A percentile compares a stretch with the other conserved stretches of the same genome.
Conservation (phyloP, 495 filamentous ascomycete genomes). For the Penicillium arizonense region DNA sequence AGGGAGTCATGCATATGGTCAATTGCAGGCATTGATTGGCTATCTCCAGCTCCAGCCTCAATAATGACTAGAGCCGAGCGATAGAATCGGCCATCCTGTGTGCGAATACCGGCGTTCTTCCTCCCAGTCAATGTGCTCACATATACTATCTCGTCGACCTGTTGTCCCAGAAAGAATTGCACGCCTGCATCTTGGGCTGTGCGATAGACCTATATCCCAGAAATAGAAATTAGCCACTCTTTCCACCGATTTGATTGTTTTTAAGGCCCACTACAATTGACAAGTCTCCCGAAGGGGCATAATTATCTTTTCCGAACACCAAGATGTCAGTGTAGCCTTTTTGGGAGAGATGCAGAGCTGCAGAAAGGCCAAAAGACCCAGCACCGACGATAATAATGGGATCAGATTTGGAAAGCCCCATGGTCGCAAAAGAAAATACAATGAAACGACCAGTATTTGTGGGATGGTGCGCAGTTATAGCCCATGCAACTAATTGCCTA, state of each 20-base stretch:
- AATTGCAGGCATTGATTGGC: constrained; percentile 37
- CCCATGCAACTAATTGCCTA: not conserved
- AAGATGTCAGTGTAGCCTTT: constrained; percentile 46
- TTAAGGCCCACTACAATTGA: constrained; percentile 16
- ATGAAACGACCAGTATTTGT: not conserved
- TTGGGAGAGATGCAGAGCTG: constrained; percentile 46
- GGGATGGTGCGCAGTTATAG: not conserved
- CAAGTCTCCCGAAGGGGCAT: constrained; percentile 31
- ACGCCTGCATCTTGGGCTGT: constrained; percentile 32
- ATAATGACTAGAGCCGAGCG: constrained; percentile 38
- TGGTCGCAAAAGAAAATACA: constrained; percentile 3
- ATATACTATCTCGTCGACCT: constrained; percentile 26
- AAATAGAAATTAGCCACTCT: constrained; percentile 13
- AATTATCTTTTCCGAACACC: constrained; percentile 26
- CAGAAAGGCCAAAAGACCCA: constrained; percentile 51
- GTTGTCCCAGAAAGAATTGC: constrained; percentile 34
- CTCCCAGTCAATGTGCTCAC: constrained; percentile 17
- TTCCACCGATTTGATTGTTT: constrained; percentile 2
- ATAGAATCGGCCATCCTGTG: constrained; percentile 36
- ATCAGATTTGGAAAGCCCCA: constrained; percentile 22
- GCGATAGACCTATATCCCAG: constrained; percentile 16
- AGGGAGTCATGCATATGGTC: constrained; percentile 28
- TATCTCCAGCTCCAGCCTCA: constrained; percentile 42
- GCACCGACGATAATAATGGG: constrained; percentile 38
- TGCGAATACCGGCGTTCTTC: constrained; percentile 33